phyloP scores from a whole-genome alignment of 371 early-diverging fungal species.

The Mucor racemosus region DNA sequence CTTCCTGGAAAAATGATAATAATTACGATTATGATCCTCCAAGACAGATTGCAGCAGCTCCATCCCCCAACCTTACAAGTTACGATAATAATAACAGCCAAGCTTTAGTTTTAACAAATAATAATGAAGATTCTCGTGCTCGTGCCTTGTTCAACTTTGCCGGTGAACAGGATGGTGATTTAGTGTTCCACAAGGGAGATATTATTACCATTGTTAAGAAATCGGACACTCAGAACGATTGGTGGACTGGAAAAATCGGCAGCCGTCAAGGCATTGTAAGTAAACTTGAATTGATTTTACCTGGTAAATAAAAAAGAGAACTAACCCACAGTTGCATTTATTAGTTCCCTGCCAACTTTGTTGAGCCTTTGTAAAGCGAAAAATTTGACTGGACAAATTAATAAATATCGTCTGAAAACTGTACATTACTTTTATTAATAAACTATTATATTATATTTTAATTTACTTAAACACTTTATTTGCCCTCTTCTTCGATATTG shows the following conservation, averaged over 20 bases:
- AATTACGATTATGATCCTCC: slow-evolving; percentile 10
- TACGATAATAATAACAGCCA: background rate
- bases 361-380: slow-evolving; percentile 28
- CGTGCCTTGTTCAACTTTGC: slow-evolving; percentile 78
- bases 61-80: background rate
- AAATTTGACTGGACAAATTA: background rate
- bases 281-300: background rate
- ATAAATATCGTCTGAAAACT: background rate
- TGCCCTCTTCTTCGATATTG: background rate
- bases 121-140: slow-evolving; percentile 45
- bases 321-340: slow-evolving; percentile 1
- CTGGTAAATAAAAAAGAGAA: background rate
- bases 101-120: slow-evolving; percentile 20
- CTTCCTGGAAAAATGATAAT: slow-evolving; percentile 7
- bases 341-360: slow-evolving; percentile 81
- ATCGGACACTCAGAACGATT: slow-evolving; percentile 74
- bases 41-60: slow-evolving; percentile 4
- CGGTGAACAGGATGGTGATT: slow-evolving; percentile 77
- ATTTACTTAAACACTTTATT: background rate
- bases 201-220: slow-evolving; percentile 70
- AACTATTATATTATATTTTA: background rate
- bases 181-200: slow-evolving; percentile 81
- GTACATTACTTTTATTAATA: background rate
- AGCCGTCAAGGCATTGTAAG: slow-evolving; percentile 69
- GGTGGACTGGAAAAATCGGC: slow-evolving; percentile 82